These are phyloP conservation scores for Pouteria campechiana DNA, from an alignment of 179 eudicot species.

Conservation along the genomic window DNA sequence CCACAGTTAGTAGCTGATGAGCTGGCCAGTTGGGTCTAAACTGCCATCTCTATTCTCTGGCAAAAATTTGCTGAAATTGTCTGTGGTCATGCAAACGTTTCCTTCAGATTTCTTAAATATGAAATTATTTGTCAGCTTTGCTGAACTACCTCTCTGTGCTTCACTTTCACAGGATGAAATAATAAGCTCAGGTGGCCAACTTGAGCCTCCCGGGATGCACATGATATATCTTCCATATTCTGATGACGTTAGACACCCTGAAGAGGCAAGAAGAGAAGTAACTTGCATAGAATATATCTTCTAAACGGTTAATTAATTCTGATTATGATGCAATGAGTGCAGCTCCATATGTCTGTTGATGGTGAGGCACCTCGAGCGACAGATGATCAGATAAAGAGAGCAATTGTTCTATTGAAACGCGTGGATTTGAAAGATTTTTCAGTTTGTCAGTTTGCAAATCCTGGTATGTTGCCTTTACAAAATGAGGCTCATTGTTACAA, in stretches of 20 bases:
- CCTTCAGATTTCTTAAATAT: neutral
- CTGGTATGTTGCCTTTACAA: conserved; percentile 56
- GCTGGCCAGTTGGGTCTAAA: neutral
- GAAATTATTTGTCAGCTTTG: neutral
- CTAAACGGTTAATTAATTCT: neutral
- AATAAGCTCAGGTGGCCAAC: conserved; percentile 54
- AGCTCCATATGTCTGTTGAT: conserved; percentile 46
- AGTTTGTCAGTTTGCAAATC: conserved; percentile 92
- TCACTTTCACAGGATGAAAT: conserved; percentile 69
- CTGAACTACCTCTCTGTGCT: neutral
- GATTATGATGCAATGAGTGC: conserved; percentile 14
- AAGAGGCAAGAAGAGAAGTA: conserved; percentile 47
- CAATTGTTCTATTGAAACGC: conserved; percentile 58
- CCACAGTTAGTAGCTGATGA: neutral
- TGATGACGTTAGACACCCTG: conserved; percentile 82
- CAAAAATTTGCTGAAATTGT: neutral
- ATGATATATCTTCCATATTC: conserved; percentile 94
- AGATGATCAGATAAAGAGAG: conserved; percentile 70
- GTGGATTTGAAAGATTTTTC: conserved; percentile 80
- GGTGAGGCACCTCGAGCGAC: conserved; percentile 41
- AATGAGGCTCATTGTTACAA: too few species aligned
- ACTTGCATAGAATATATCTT: neutral
- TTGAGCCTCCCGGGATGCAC: conserved; percentile 99
- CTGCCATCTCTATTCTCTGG: neutral
- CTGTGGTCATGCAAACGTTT: neutral